phyloP scores from a whole-genome alignment of 805 yeast species.

The Candida cerambycidarum region DNA sequence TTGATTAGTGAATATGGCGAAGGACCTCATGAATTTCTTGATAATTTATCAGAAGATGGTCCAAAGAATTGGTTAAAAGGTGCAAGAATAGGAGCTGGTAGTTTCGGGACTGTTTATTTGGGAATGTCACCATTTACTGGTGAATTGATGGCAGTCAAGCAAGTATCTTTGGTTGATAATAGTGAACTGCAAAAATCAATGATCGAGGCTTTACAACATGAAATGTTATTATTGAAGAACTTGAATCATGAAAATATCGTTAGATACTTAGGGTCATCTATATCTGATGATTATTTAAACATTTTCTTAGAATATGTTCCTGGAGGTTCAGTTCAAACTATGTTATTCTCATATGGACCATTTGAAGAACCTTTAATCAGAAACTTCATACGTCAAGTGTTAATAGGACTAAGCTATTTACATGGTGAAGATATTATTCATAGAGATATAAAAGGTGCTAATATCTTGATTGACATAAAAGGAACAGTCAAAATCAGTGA shows the following conservation, averaged over 20 bases:
- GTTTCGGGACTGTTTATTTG: constrained; percentile 89
- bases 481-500: constrained; percentile 84
- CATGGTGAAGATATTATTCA: constrained; percentile 78
- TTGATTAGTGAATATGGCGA: constrained; percentile 27
- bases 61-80: constrained; percentile 92
- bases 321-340: constrained; percentile 57
- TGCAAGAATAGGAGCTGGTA: constrained; percentile 89
- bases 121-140: constrained; percentile 93
- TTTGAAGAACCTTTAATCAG: constrained; percentile 75
- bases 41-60: constrained; percentile 14
- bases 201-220: constrained; percentile 81
- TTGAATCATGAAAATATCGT: constrained; percentile 91
- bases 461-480: constrained; percentile 74
- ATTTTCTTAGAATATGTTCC: constrained; percentile 71
- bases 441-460: constrained; percentile 88
- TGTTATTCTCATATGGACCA: constrained; percentile 73
- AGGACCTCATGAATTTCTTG: constrained; percentile 12
- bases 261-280: constrained; percentile 83
- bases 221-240: constrained; percentile 72
- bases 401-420: constrained; percentile 70
- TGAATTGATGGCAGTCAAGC: constrained; percentile 96
- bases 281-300: constrained; percentile 68
- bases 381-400: constrained; percentile 72
- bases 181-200: constrained; percentile 44
- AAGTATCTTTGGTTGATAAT: constrained; percentile 66